A percentile compares a stretch with the other conserved stretches of the same genome.
phyloP scores from a whole-genome alignment of 345 rosid genomes.

The Brassica rapa region DNA sequence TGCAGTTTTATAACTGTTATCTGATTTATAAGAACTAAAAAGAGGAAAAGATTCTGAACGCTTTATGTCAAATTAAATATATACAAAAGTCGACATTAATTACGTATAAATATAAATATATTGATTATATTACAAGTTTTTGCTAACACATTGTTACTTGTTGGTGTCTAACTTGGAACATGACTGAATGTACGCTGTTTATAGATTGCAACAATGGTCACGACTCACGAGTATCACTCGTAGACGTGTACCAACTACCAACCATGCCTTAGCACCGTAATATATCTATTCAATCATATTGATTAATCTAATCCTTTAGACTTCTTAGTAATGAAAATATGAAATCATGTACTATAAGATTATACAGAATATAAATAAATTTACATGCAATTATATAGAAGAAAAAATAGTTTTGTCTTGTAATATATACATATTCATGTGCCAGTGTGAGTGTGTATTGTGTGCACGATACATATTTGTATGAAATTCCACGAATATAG shows the following conservation, averaged over 20 bases:
- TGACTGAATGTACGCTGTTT: background rate
- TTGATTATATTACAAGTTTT: background rate
- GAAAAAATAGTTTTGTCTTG: background rate
- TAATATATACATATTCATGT: background rate
- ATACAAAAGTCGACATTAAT: background rate
- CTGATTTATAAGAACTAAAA: background rate
- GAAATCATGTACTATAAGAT: background rate
- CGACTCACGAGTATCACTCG: background rate
- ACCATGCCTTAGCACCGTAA: background rate
- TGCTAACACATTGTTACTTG: background rate
- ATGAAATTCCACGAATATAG: conserved; percentile 5
- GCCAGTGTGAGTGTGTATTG: conserved; percentile 26
- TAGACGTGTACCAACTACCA: background rate
- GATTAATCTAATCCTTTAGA: background rate
- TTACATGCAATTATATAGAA: background rate
- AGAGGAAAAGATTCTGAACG: background rate
- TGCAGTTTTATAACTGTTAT: too few species aligned
- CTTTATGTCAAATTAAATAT: background rate
- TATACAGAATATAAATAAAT: background rate
- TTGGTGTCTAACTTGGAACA: conserved; percentile 3
- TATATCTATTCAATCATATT: background rate
- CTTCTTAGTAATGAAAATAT: background rate
- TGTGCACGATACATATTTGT: conserved; percentile 35
- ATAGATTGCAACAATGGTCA: background rate
- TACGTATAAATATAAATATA: background rate